Evolutionary conservation across 495 filamentous ascomycete species (phyloP).

Genomic region (Xylaria longipes): DNA sequence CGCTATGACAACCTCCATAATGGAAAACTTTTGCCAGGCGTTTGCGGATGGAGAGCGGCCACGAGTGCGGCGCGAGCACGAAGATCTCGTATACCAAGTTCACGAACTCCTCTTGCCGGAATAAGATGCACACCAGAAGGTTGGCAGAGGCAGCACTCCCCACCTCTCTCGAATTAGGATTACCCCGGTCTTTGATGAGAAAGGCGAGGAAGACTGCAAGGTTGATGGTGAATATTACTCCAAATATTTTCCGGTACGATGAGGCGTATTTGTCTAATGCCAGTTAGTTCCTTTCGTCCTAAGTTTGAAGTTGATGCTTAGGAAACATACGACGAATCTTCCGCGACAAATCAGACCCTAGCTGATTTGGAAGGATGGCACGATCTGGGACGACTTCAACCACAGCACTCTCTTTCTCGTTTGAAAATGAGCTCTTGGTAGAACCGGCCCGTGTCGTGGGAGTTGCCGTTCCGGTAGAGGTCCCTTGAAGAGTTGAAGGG

Average conservation of each 20-base stretch:
- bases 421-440: conserved; percentile 22
- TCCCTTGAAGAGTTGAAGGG: conserved; percentile 24
- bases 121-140: conserved; percentile 58
- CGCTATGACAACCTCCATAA: conserved; percentile 78
- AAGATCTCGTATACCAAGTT: conserved; percentile 72
- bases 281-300: conserved; percentile 26
- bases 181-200: conserved; percentile 30
- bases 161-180: conserved; percentile 37
- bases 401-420: conserved; percentile 34
- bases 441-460: conserved; percentile 32
- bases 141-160: conserved; percentile 56
- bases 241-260: conserved; percentile 41
- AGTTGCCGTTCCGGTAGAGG: conserved; percentile 34
- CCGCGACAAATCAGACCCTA: conserved; percentile 35
- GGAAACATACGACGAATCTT: conserved; percentile 36
- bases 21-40: conserved; percentile 77
- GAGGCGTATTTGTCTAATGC: conserved; percentile 41
- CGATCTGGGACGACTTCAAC: conserved; percentile 30
- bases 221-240: conserved; percentile 37
- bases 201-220: conserved; percentile 35
- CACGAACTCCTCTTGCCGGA: conserved; percentile 77
- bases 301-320: background rate
- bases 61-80: conserved; percentile 59
- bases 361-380: conserved; percentile 36
- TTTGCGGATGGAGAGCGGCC: conserved; percentile 67